Base-by-base conservation (phyloP, 257 asterid genomes). In the Craterostigma plantagineum region DNA sequence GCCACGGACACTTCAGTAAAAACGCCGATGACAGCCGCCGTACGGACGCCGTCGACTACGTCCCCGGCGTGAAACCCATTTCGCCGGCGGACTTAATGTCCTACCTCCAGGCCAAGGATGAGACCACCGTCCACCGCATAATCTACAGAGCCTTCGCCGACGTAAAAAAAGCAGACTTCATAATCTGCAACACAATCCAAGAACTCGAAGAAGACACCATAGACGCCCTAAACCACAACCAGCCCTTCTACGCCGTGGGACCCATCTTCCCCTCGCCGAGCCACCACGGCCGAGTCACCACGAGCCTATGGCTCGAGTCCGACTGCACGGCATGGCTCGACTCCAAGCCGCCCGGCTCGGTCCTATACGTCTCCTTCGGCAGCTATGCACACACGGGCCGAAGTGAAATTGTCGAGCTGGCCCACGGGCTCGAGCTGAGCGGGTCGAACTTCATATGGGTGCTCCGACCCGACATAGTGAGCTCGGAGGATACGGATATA, bases 1-100 rank as follows among this genome's bases (percentile, higher is more conserved):
- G 35, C 18, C 54, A 73, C 49, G 72, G 80, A 9, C 80, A 77
- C 47, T 51, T 44, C 5, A 53, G 60, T 55, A 35, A n/a, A 10
- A 35, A 12, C 7, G 15, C 44, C 30, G 51, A 46, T 9, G 11
- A 46, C n/a, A n/a, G n/a, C n/a, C n/a, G n/a, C 4, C n/a, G 37
- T 7, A 10, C 33, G 14, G 51, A 46, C 14, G 36, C 33, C 4
- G 34, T 48, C 1, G 33, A 34, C 14, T 48, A 48, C 30, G 10
- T 48, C 1, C 52, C 52, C 4, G 52, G 52, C 14, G 38, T 48
- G 11, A 16, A 48, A 13, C 16, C 52, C 9, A 35, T 48, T 0
- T 12, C n/a, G 18, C 38, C 52, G 7, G 34, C 38, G 3, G 52
- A 48, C 9, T 16, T 48, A 12, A 34, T 35, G 42, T 35, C 52